Conservation (phyloP, 225 moss, liverwort and hornwort species). For the Pleurozium schreberi region DNA sequence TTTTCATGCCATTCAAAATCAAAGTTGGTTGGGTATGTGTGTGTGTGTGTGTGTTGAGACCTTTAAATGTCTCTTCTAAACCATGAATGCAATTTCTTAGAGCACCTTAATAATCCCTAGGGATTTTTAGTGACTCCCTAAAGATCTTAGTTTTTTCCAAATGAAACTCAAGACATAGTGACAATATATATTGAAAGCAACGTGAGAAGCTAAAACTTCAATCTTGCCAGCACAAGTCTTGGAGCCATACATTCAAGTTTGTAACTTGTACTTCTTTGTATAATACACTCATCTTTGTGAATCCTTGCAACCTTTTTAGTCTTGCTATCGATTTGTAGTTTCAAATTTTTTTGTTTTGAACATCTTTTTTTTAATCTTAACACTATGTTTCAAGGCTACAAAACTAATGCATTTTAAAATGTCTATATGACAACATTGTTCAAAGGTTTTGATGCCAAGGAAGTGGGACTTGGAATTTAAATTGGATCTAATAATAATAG, state of each 20-base stretch:
- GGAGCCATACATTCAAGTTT: neutral
- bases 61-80: too few relatives aligned
- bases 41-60: too few relatives aligned
- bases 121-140: too few relatives aligned
- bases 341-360: neutral
- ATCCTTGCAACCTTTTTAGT: neutral
- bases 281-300: neutral
- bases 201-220: too few relatives aligned
- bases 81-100: too few relatives aligned
- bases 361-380: neutral
- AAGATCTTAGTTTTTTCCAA: too few relatives aligned
- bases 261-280: neutral
- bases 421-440: neutral
- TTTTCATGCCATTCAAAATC: neutral
- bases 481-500: too few relatives aligned
- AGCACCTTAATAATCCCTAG: too few relatives aligned
- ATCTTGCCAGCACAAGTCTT: neutral
- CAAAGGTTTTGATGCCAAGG: neutral
- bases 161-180: too few relatives aligned
- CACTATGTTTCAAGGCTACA: neutral
- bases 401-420: neutral
- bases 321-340: neutral
- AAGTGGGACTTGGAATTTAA: neutral
- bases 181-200: too few relatives aligned
- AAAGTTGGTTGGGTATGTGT: neutral